Evolutionary conservation across 1,284 basidiomycete genomes (phyloP).

Genomic region (Sporisorium iseilematis-ciliati): DNA sequence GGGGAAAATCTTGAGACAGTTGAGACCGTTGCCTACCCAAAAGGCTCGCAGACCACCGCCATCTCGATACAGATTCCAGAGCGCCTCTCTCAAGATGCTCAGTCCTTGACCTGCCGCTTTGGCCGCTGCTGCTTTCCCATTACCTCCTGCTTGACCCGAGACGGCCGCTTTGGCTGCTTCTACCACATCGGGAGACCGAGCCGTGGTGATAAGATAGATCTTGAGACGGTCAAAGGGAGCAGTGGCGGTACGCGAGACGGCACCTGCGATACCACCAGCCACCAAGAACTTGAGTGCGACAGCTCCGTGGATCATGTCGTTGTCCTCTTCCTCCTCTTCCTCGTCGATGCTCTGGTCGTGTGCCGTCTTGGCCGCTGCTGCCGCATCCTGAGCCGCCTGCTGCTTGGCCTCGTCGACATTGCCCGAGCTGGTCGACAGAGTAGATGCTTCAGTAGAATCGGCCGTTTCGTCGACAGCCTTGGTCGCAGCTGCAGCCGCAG

Average conservation of each 20-base stretch:
- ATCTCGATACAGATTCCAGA: constrained; percentile 81
- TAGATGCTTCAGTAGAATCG: constrained; percentile 1
- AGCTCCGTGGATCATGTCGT: constrained; percentile 76
- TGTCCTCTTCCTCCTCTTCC: constrained; percentile 76
- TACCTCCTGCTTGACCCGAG: constrained; percentile 20
- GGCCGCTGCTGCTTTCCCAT: constrained; percentile 20
- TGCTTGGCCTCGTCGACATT: constrained; percentile 26
- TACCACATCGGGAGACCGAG: constrained; percentile 40
- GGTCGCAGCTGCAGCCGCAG: constrained; percentile 35
- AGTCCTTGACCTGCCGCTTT: constrained; percentile 51
- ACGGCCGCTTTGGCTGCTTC: constrained; percentile 32
- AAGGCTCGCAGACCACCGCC: constrained; percentile 86
- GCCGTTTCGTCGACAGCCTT: constrained; percentile 26
- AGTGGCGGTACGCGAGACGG: constrained; percentile 95
- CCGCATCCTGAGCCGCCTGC: constrained; percentile 31
- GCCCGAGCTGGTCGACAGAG: constrained; percentile 3
- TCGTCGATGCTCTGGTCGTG: constrained; percentile 26
- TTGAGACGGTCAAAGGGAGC: constrained; percentile 98
- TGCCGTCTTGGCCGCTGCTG: constrained; percentile 17
- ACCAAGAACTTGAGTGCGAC: constrained; percentile 88
- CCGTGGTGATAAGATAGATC: constrained; percentile 91
- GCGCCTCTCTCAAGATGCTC: constrained; percentile 79
- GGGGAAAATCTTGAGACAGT: constrained; percentile 91
- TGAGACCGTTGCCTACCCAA: constrained; percentile 81
- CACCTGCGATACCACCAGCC: constrained; percentile 93